A percentile compares a stretch with the other conserved stretches of the same genome.
These are phyloP conservation scores for Erigeron canadensis DNA, from an alignment of 129 eudicot genomes.

Conservation along the genomic window DNA sequence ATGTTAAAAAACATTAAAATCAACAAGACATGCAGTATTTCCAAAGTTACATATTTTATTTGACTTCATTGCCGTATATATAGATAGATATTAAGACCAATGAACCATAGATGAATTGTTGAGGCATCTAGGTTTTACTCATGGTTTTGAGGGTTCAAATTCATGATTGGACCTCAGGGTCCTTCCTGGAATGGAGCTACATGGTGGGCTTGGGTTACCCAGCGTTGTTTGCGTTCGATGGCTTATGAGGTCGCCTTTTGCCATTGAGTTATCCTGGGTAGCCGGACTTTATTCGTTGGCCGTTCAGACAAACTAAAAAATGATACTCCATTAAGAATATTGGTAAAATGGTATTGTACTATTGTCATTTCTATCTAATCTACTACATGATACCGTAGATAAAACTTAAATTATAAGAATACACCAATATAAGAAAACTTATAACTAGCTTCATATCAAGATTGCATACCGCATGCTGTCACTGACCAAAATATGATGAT, in stretches of 20 bases:
- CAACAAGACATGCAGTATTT: slow-evolving; percentile 13
- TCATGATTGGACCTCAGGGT: too few species aligned
- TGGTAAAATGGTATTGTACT: not conserved
- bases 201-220: too few species aligned
- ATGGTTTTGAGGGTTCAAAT: too few species aligned
- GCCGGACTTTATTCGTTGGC: too few species aligned
- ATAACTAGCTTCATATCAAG: slow-evolving; percentile 46
- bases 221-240: too few species aligned
- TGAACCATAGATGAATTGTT: too few species aligned
- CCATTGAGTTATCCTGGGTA: too few species aligned
- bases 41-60: slow-evolving; percentile 23
- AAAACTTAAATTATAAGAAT: slow-evolving; percentile 14
- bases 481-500: slow-evolving; percentile 58
- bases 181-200: too few species aligned
- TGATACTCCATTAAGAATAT: too few species aligned
- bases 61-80: slow-evolving; percentile 10
- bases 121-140: too few species aligned
- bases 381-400: slow-evolving; percentile 25
- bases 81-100: slow-evolving; percentile 1
- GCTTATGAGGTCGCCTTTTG: too few species aligned
- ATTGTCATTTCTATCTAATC: slow-evolving; percentile 34
- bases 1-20: slow-evolving; percentile 20
- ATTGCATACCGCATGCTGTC: slow-evolving; percentile 81
- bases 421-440: slow-evolving; percentile 23
- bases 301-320: too few species aligned